Percentiles rank a stretch among this genome's conserved stretches.
Evolutionary conservation across 192 early-diverging fungal species (phyloP).

Genomic region (Tieghemiomyces parasiticus): DNA sequence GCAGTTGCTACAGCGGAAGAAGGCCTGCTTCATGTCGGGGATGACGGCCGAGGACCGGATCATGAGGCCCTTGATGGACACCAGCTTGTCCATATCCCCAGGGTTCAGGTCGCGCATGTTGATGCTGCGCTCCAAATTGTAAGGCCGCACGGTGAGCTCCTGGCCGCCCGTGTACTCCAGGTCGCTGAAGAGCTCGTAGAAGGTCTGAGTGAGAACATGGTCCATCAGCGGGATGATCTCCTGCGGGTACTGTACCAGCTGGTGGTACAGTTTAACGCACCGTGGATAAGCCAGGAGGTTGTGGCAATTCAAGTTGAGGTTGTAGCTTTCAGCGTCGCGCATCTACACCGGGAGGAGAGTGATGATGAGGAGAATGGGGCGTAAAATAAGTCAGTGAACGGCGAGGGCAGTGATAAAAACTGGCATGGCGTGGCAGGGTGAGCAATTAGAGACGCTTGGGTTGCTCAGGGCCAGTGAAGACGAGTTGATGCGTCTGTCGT

Average conservation of each 20-base stretch:
- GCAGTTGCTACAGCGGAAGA: slow-evolving; percentile 87
- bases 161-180: slow-evolving; percentile 35
- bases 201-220: slow-evolving; percentile 62
- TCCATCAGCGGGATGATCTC: slow-evolving; percentile 94
- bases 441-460: no score
- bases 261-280: slow-evolving; percentile 55
- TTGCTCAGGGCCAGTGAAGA: no score
- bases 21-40: slow-evolving; percentile 87
- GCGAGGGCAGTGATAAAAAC: no score
- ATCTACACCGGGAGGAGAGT: no score
- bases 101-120: slow-evolving; percentile 95
- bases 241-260: slow-evolving; percentile 83
- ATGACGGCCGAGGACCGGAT: slow-evolving; percentile 84
- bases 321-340: slow-evolving; percentile 41
- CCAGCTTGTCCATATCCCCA: slow-evolving; percentile 92
- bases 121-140: slow-evolving; percentile 54
- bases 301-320: slow-evolving; percentile 79
- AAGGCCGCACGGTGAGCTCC: slow-evolving; percentile 63
- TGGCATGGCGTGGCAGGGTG: no score
- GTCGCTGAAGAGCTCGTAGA: slow-evolving; percentile 49
- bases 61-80: slow-evolving; percentile 87
- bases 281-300: slow-evolving; percentile 56
- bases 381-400: slow-evolving; percentile 4
- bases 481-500: no score
- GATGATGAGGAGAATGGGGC: slow-evolving; percentile 8